Evolutionary conservation across 371 early-diverging fungal species (phyloP).

Genomic region (Lichtheimia ramosa): DNA sequence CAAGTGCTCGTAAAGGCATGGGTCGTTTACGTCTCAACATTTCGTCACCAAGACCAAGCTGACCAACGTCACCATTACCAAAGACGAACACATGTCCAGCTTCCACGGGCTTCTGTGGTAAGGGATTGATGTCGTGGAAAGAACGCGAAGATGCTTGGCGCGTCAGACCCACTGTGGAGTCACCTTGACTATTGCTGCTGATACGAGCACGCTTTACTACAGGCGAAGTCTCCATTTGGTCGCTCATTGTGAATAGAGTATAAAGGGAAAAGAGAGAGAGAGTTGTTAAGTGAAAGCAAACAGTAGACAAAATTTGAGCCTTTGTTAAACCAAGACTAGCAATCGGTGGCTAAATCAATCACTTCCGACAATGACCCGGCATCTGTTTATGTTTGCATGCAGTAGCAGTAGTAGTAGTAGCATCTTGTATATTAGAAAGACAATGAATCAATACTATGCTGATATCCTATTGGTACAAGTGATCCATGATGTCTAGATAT

Average conservation of each 20-base stretch:
- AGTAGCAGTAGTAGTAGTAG: no score
- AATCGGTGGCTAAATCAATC: no score
- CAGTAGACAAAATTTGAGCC: neutral
- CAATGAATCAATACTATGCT: no score
- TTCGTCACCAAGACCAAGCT: constrained; percentile 92
- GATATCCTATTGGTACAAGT: no score
- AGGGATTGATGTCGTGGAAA: constrained; percentile 8
- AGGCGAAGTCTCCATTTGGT: constrained; percentile 8
- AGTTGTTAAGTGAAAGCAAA: neutral
- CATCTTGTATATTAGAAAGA: no score
- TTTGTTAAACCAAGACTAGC: no score
- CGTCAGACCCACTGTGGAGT: neutral
- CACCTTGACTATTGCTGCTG: neutral
- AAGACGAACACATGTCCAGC: constrained; percentile 85
- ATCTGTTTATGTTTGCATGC: no score
- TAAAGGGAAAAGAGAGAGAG: neutral
- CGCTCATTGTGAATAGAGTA: neutral
- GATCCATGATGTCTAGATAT: no score
- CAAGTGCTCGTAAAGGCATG: constrained; percentile 66
- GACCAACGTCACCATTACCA: constrained; percentile 95
- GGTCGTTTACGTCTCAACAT: constrained; percentile 75
- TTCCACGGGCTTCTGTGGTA: constrained; percentile 23
- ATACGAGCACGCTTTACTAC: constrained; percentile 6
- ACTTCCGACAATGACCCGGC: no score
- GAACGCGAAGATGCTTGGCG: constrained; percentile 7